Evolutionary conservation across 108 stramenopile species (phyloP).

Genomic region (Skeletonema potamos): DNA sequence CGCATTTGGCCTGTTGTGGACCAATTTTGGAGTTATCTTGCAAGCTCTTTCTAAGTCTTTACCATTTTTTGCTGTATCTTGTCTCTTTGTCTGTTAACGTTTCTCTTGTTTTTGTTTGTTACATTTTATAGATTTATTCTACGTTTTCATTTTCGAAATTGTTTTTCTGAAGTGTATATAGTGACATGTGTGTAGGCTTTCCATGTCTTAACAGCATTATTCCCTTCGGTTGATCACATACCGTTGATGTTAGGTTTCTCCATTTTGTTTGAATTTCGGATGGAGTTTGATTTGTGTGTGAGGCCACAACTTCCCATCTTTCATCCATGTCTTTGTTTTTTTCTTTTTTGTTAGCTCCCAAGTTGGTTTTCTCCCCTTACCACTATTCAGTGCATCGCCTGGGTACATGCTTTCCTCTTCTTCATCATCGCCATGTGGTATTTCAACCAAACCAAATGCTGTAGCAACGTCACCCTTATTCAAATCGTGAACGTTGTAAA

Average conservation of each 20-base stretch:
- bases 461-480: constrained; percentile 92
- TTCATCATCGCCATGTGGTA: constrained; percentile 17
- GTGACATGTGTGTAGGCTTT: too few relatives aligned
- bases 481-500: constrained; percentile 96
- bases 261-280: constrained; percentile 23
- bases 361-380: not conserved
- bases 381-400: not conserved
- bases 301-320: constrained; percentile 44
- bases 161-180: too few relatives aligned
- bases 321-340: constrained; percentile 35
- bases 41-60: too few relatives aligned
- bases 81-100: too few relatives aligned
- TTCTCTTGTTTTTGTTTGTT: too few relatives aligned
- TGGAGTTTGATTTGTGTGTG: constrained; percentile 42
- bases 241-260: not conserved
- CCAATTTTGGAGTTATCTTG: too few relatives aligned
- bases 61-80: too few relatives aligned
- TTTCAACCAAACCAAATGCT: constrained; percentile 89
- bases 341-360: constrained; percentile 26
- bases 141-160: too few relatives aligned
- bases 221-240: too few relatives aligned
- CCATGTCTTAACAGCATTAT: too few relatives aligned
- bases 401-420: not conserved
- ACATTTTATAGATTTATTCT: too few relatives aligned
- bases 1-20: too few relatives aligned